Evolutionary conservation across 164 flowering plant species (phyloP).

Genomic region (Sextonia rubra): DNA sequence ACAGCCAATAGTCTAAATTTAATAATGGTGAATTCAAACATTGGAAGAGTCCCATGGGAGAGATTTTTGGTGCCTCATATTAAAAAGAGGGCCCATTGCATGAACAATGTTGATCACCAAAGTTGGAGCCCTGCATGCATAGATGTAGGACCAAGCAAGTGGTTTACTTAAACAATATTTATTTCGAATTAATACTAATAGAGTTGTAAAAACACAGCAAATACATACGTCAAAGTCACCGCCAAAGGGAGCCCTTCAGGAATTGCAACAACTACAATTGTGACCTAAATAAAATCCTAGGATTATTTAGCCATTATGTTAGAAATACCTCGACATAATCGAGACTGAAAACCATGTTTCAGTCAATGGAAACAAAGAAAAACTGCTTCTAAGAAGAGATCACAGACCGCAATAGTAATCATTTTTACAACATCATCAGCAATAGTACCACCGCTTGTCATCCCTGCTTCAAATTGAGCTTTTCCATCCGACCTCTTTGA

Average conservation of each 20-base stretch:
- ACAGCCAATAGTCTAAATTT: neutral
- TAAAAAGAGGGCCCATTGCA: neutral
- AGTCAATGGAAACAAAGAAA: neutral
- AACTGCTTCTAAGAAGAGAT: neutral
- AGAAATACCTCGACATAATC: neutral
- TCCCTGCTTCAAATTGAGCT: constrained; percentile 45
- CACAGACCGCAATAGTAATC: constrained; percentile 77
- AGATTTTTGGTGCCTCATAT: neutral
- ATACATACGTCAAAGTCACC: constrained; percentile 22
- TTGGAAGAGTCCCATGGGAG: neutral
- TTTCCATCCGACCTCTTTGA: constrained; percentile 38
- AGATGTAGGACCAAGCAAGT: neutral
- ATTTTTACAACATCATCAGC: constrained; percentile 69
- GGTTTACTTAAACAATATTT: no score
- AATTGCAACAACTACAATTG: constrained; percentile 37
- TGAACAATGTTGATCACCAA: neutral
- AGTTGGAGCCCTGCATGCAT: neutral
- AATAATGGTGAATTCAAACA: neutral
- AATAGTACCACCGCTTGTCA: constrained; percentile 46
- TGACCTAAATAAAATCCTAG: constrained; percentile 25
- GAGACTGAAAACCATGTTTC: neutral
- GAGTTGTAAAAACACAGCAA: neutral
- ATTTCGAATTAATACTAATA: no score
- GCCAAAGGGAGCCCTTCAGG: constrained; percentile 51
- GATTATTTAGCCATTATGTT: constrained; percentile 1